phyloP scores from a whole-genome alignment of 495 filamentous ascomycete species.

The Rhypophila decipiens region DNA sequence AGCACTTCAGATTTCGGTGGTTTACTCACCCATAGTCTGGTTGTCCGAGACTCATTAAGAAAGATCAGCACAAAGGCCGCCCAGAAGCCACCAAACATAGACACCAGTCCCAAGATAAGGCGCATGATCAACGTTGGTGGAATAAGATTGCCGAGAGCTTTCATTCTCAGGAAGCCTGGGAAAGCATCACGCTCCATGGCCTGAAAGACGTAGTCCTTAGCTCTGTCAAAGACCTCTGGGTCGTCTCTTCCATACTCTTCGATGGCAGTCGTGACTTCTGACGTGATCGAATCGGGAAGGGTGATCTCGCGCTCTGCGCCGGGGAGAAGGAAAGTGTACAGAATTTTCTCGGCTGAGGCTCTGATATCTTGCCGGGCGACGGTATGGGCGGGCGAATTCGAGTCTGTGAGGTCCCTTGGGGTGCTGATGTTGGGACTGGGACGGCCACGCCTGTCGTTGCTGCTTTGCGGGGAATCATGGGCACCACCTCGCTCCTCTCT shows the following conservation, averaged over 20 bases:
- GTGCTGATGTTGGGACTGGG: constrained; percentile 55
- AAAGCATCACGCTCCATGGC: constrained; percentile 99
- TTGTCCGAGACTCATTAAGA: constrained; percentile 65
- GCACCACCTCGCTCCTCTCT: constrained; percentile 59
- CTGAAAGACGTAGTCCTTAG: constrained; percentile 98
- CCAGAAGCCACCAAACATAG: constrained; percentile 91
- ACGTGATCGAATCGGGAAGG: constrained; percentile 76
- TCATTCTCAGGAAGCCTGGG: constrained; percentile 88
- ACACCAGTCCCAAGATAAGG: constrained; percentile 75
- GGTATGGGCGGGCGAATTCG: constrained; percentile 74
- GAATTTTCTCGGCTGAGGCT: constrained; percentile 91
- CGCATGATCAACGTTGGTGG: constrained; percentile 79
- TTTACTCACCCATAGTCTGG: constrained; percentile 71
- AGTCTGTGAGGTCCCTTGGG: constrained; percentile 51
- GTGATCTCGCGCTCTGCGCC: constrained; percentile 94
- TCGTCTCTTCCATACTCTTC: constrained; percentile 89
- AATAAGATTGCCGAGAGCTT: constrained; percentile 91
- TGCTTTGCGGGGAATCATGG: constrained; percentile 63
- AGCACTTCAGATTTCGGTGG: too few species aligned
- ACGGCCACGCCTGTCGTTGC: constrained; percentile 56
- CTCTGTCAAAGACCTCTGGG: constrained; percentile 92
- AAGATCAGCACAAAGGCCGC: constrained; percentile 88
- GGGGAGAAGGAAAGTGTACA: constrained; percentile 89
- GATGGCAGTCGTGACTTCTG: constrained; percentile 72
- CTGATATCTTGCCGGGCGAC: constrained; percentile 82